Base-by-base conservation (phyloP, 495 filamentous ascomycete genomes). In the Penicillium paxilli region DNA sequence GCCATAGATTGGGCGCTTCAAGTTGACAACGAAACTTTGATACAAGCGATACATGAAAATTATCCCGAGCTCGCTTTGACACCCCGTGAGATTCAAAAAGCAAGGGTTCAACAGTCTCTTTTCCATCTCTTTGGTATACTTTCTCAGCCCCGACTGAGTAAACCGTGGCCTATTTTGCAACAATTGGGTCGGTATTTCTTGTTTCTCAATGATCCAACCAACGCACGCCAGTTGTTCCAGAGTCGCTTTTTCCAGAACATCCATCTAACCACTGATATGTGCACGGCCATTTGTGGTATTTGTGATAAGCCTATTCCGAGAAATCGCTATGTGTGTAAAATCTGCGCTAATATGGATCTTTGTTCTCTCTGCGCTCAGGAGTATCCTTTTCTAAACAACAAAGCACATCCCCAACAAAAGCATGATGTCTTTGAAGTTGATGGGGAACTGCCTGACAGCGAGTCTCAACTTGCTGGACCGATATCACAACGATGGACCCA, bases 161-260 rank as follows among this genome's bases (percentile, higher is more conserved):
- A 2, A 30, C 2, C 25, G 23, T 52, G 44, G 49, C 37, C 17
- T 12, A 6, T 47, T 51, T 23, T 57, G 19, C 33, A 57, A 24
- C 54, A 57, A 48, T 35, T 57, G 33, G 54, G 20, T 24, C 54
- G 44, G 16, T 57, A 52, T 48, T 51, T 52, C 19, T 38, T 57
- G 33, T 57, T 57, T 44, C 28, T 57, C 11, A 32, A 35, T 23
- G 25, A 57, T 4, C 7, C 23, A 11, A 32, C 35, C 35, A 57
- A 52, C 30, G 49, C 44, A 14, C 44, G 14, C 35, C 30, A 35
- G 52, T 33, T 57, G 0, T 57, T 57, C 19, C 47, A 45, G 9
- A 4, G 45, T 49, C 38, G 28, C 37, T 16, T 49, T 21, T 24
- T 40, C 38, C 44, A 38, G 17, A 37, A 33, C n/a, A 37, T 3